These are phyloP conservation scores for Arachis stenosperma DNA, from an alignment of 306 rosid species.

Conservation along the genomic window DNA sequence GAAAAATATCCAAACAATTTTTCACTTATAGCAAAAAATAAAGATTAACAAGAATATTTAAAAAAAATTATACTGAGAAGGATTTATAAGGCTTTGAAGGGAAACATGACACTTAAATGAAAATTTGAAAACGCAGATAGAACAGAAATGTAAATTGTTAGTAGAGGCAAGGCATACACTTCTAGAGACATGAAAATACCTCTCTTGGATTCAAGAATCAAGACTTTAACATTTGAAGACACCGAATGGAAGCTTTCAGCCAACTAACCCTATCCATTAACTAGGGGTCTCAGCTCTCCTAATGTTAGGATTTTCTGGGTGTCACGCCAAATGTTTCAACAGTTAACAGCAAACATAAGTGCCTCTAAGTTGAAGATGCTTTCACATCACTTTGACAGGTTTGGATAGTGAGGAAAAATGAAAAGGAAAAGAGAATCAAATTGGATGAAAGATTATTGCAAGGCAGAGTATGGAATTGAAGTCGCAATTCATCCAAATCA, in stretches of 20 bases:
- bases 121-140: not conserved
- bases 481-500: not conserved
- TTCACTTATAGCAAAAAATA: not conserved
- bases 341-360: not conserved
- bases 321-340: not conserved
- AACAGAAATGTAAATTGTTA: not conserved
- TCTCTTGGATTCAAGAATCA: not conserved
- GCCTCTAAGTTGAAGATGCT: not conserved
- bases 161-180: not conserved
- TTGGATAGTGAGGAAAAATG: not conserved
- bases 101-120: not conserved
- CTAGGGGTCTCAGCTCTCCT: not conserved
- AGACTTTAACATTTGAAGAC: not conserved
- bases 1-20: not conserved
- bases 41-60: not conserved
- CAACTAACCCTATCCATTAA: conserved; percentile 3
- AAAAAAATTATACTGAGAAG: not conserved
- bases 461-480: not conserved
- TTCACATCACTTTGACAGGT: not conserved
- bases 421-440: not conserved
- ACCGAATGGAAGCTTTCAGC: not conserved
- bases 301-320: not conserved
- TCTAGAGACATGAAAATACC: not conserved
- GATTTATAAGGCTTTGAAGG: not conserved
- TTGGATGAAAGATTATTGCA: not conserved